Conservation (phyloP, 2,329 filamentous ascomycete genomes). For the Monosporascus sp. region DNA sequence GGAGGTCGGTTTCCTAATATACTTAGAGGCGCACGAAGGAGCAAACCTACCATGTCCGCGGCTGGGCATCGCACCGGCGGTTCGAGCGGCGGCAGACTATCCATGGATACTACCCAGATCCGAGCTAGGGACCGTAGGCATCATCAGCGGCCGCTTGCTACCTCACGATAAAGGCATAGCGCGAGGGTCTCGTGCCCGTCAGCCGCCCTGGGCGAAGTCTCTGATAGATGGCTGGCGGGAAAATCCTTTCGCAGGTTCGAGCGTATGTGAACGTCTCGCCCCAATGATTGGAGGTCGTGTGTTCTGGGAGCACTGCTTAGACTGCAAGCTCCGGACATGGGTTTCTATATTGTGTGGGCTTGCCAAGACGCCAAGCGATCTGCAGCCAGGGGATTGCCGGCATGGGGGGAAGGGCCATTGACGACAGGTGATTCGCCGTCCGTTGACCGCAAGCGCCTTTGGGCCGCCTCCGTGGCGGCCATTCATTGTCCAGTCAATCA, state of each 20-base stretch:
- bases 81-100: neutral
- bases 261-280: no score
- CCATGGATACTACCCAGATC: neutral
- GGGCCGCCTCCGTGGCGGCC: neutral
- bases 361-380: constrained; percentile 23
- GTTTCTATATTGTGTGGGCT: constrained; percentile 5
- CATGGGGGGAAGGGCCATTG: constrained; percentile 8
- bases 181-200: neutral
- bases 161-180: neutral
- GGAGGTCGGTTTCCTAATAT: constrained; percentile 15
- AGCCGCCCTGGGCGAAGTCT: neutral
- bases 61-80: neutral
- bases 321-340: neutral
- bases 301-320: no score
- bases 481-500: neutral
- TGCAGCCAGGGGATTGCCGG: constrained; percentile 21
- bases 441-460: neutral
- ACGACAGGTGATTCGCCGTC: neutral
- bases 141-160: neutral
- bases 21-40: constrained; percentile 3
- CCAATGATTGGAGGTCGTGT: no score
- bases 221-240: neutral
- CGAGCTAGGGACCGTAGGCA: neutral
- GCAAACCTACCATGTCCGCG: constrained; percentile 2
- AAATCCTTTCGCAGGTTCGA: no score